Conservation (phyloP, 2,329 filamentous ascomycete species). For the Magnaporthiopsis poae region DNA sequence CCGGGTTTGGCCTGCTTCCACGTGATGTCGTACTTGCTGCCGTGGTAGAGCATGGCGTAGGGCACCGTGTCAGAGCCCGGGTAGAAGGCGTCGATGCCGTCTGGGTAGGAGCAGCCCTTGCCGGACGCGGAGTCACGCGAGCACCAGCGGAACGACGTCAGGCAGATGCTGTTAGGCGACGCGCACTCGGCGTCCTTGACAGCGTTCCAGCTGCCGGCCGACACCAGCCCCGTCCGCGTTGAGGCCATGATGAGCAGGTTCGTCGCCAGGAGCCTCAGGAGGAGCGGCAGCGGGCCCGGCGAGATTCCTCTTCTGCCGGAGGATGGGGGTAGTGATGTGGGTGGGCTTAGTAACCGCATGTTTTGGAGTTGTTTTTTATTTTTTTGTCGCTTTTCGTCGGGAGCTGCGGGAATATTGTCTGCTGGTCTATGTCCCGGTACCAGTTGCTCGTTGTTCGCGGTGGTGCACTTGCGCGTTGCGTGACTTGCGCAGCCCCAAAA, state of each 20-base stretch:
- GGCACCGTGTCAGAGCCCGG: constrained; percentile 4
- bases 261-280: neutral
- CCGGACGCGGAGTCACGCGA: neutral
- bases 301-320: no score
- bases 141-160: constrained; percentile 9
- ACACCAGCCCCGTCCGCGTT: neutral
- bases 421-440: neutral
- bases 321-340: no score
- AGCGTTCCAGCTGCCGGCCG: constrained; percentile 1
- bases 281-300: no score
- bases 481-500: no score
- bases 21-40: constrained; percentile 4
- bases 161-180: constrained; percentile 5
- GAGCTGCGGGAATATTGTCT: neutral
- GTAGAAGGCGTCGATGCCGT: constrained; percentile 3
- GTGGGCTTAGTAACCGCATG: neutral
- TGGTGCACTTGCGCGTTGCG: neutral
- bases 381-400: neutral
- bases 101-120: constrained; percentile 5
- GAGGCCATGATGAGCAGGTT: neutral
- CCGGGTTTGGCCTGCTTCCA: constrained; percentile 7
- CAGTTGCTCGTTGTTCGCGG: neutral
- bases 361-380: neutral
- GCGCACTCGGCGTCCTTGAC: constrained; percentile 8
- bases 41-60: constrained; percentile 8